These are phyloP conservation scores for Casuarina equisetifolia DNA, from an alignment of 306 rosid genomes.

Conservation along the genomic window DNA sequence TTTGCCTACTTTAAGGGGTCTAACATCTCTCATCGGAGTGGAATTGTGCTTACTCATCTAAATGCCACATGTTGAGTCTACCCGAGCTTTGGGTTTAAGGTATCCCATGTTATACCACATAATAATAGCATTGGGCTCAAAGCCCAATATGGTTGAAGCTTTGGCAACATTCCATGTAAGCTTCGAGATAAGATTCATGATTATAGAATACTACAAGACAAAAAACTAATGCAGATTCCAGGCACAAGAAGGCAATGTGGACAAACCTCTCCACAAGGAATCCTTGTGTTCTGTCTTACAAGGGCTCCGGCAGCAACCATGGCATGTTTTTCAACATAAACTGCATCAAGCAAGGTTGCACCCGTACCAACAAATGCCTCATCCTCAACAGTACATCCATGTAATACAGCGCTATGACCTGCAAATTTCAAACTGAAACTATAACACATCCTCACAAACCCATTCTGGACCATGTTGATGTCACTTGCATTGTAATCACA, in stretches of 20 bases:
- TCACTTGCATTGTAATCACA: slow-evolving; percentile 24
- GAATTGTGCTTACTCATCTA: background rate
- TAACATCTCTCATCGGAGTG: background rate
- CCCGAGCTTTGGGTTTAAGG: background rate
- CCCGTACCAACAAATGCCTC: slow-evolving; percentile 99
- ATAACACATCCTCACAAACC: slow-evolving; percentile 16
- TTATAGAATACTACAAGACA: background rate
- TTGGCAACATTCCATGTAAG: background rate
- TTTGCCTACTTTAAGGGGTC: background rate
- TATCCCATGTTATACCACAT: background rate
- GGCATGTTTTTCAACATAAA: slow-evolving; percentile 78
- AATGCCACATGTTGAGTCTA: background rate
- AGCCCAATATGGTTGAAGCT: background rate
- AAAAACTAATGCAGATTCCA: background rate
- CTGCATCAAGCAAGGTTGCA: slow-evolving; percentile 94
- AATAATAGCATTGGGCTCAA: background rate
- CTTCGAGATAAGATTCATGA: background rate
- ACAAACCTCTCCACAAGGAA: slow-evolving; percentile 94
- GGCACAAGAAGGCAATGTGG: background rate
- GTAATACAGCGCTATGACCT: slow-evolving; percentile 92
- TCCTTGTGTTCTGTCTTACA: slow-evolving; percentile 85
- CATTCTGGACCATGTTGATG: slow-evolving; percentile 18
- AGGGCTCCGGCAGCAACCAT: slow-evolving; percentile 99
- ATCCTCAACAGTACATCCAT: slow-evolving; percentile 92
- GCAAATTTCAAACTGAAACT: slow-evolving; percentile 29